These are phyloP conservation scores for Termitomyces sp. DNA, from an alignment of 768 basidiomycete genomes.

Conservation along the genomic window DNA sequence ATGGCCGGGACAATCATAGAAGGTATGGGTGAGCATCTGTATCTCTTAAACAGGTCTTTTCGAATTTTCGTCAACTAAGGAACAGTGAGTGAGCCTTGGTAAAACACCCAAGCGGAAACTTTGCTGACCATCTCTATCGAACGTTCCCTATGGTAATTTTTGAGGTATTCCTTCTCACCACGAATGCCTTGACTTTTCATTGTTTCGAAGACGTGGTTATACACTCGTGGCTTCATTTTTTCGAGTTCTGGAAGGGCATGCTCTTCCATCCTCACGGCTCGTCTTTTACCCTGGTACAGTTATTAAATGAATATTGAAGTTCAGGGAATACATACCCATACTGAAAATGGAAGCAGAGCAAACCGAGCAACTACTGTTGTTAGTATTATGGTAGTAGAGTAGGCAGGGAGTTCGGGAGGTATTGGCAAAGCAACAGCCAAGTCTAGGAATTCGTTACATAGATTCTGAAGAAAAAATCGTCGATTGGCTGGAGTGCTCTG, in stretches of 20 bases:
- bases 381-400: constrained; percentile 72
- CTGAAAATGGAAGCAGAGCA: constrained; percentile 60
- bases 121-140: constrained; percentile 41
- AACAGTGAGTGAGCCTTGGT: background rate
- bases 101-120: background rate
- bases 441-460: constrained; percentile 70
- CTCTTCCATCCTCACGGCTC: constrained; percentile 57
- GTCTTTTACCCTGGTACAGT: constrained; percentile 48
- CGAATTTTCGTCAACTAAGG: constrained; percentile 46
- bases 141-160: constrained; percentile 42
- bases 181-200: constrained; percentile 55
- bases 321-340: constrained; percentile 56
- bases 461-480: constrained; percentile 33
- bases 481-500: constrained; percentile 12
- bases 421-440: constrained; percentile 70
- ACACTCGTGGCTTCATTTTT: constrained; percentile 38
- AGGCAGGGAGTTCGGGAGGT: constrained; percentile 62
- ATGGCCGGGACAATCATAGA: constrained; percentile 59
- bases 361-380: constrained; percentile 59
- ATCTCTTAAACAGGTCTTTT: constrained; percentile 54
- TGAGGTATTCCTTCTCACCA: constrained; percentile 49
- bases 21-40: constrained; percentile 51
- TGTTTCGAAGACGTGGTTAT: constrained; percentile 36
- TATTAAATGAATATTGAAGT: background rate
- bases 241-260: constrained; percentile 53